These are phyloP conservation scores for Cladosporium sp. DNA, from an alignment of 2,329 filamentous ascomycete species.

Conservation along the genomic window DNA sequence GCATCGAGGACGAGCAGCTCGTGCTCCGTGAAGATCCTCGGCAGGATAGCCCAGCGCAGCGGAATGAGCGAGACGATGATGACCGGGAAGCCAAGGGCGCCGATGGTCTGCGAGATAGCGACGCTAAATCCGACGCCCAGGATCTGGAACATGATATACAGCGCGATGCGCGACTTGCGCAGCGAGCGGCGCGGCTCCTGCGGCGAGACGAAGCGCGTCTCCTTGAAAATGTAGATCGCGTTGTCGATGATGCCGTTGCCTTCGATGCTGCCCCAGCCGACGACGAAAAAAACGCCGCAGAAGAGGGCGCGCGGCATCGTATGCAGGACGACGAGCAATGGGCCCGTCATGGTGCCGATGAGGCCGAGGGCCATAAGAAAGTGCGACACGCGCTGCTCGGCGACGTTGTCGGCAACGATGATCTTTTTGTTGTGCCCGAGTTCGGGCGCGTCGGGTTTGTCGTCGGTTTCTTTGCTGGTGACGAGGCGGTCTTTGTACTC, in stretches of 20 bases:
- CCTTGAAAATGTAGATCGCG: slow-evolving; percentile 43
- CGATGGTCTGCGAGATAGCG: slow-evolving; percentile 55
- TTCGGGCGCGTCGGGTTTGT: slow-evolving; percentile 27
- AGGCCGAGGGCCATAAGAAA: slow-evolving; percentile 50
- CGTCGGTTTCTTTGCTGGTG: slow-evolving; percentile 39
- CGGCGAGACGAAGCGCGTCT: slow-evolving; percentile 42
- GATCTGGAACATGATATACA: slow-evolving; percentile 48
- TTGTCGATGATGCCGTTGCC: slow-evolving; percentile 50
- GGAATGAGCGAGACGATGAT: slow-evolving; percentile 53
- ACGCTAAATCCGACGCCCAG: slow-evolving; percentile 49
- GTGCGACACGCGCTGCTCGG: slow-evolving; percentile 52
- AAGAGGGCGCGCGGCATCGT: slow-evolving; percentile 51
- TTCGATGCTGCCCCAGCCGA: slow-evolving; percentile 48
- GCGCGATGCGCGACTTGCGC: slow-evolving; percentile 40
- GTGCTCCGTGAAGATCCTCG: slow-evolving; percentile 43
- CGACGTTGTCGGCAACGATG: slow-evolving; percentile 42
- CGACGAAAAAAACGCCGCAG: slow-evolving; percentile 53
- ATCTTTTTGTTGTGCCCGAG: slow-evolving; percentile 39
- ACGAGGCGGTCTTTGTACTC: slow-evolving; percentile 36
- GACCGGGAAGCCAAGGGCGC: slow-evolving; percentile 54
- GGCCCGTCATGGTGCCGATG: slow-evolving; percentile 52
- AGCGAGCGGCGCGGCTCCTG: slow-evolving; percentile 43
- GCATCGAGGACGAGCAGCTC: slow-evolving; percentile 49
- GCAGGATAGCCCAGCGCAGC: slow-evolving; percentile 45
- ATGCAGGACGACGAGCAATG: slow-evolving; percentile 47